Percentiles rank a stretch among this genome's conserved stretches.
phyloP scores from a whole-genome alignment of 176 grass and related monocot genomes.

The Leersia perrieri region DNA sequence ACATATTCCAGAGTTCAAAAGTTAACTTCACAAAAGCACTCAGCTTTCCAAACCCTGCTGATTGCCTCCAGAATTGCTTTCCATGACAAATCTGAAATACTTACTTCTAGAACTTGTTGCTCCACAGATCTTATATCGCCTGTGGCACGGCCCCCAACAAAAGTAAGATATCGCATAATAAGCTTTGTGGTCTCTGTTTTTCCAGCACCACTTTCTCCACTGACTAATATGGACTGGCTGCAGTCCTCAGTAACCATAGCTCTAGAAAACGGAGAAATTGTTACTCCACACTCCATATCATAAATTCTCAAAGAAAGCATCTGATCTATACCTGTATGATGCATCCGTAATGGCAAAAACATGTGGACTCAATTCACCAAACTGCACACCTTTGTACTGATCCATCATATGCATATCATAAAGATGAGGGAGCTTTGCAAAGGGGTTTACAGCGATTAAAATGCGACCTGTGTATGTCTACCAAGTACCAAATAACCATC shows the following conservation, averaged over 20 bases:
- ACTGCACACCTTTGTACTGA: constrained; percentile 71
- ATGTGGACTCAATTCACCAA: constrained; percentile 82
- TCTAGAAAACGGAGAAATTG: constrained; percentile 39
- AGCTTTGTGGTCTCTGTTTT: constrained; percentile 90
- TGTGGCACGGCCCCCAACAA: constrained; percentile 68
- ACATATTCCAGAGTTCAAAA: not conserved
- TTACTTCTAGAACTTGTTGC: constrained; percentile 89
- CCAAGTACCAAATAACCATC: not conserved
- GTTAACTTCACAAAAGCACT: not conserved
- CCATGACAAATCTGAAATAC: constrained; percentile 19
- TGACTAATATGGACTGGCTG: constrained; percentile 84
- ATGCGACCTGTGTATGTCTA: constrained; percentile 86
- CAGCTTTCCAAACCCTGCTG: not conserved
- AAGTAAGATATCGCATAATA: constrained; percentile 81
- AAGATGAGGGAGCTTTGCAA: constrained; percentile 61
- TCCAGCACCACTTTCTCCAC: constrained; percentile 82
- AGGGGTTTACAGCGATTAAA: constrained; percentile 77
- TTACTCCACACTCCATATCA: not conserved
- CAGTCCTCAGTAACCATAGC: constrained; percentile 55
- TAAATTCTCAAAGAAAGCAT: constrained; percentile 11
- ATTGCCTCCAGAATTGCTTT: not conserved
- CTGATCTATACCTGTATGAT: constrained; percentile 53
- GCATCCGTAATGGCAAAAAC: constrained; percentile 70
- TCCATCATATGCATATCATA: constrained; percentile 79
- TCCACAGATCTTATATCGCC: constrained; percentile 73